phyloP scores from a whole-genome alignment of 2,329 filamentous ascomycete genomes.

The Triangularia setosa region DNA sequence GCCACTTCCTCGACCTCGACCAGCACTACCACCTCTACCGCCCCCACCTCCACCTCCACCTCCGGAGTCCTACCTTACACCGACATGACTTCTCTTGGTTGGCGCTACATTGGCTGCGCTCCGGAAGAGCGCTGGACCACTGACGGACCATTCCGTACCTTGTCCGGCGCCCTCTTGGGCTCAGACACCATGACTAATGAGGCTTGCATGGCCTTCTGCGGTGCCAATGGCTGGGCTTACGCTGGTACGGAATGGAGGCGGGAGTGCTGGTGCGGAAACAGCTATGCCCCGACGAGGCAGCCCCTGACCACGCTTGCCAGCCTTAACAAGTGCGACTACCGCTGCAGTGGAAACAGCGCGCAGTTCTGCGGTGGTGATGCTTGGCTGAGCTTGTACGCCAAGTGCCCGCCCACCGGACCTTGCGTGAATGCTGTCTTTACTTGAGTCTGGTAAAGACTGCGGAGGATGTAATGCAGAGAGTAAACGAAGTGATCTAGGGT shows the following conservation, averaged over 20 bases:
- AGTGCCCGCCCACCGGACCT: conserved; percentile 19
- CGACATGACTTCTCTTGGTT: conserved; percentile 26
- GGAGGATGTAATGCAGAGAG: neutral
- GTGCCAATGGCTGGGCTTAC: conserved; percentile 14
- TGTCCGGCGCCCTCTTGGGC: conserved; percentile 14
- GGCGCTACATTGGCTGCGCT: conserved; percentile 27
- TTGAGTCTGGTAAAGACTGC: neutral
- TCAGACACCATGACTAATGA: conserved; percentile 24
- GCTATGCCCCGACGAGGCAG: conserved; percentile 19
- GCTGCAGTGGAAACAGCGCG: conserved; percentile 17
- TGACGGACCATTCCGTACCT: conserved; percentile 27
- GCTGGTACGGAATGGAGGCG: conserved; percentile 25
- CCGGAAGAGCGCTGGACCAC: conserved; percentile 27
- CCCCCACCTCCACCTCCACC: conserved; percentile 8
- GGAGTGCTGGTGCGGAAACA: conserved; percentile 28
- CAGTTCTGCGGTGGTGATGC: conserved; percentile 25
- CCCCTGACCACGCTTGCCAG: conserved; percentile 23
- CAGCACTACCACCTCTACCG: neutral
- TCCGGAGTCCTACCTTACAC: conserved; percentile 16
- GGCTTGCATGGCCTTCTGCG: conserved; percentile 22
- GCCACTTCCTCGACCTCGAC: conserved; percentile 3
- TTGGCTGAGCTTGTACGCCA: conserved; percentile 26
- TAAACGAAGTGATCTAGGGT: neutral
- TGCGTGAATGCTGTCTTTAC: conserved; percentile 27
- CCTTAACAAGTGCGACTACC: conserved; percentile 19